Percentiles rank a stretch among this genome's conserved stretches.
phyloP scores from a whole-genome alignment of 371 early-diverging fungal genomes.

The Mortierella sp. region DNA sequence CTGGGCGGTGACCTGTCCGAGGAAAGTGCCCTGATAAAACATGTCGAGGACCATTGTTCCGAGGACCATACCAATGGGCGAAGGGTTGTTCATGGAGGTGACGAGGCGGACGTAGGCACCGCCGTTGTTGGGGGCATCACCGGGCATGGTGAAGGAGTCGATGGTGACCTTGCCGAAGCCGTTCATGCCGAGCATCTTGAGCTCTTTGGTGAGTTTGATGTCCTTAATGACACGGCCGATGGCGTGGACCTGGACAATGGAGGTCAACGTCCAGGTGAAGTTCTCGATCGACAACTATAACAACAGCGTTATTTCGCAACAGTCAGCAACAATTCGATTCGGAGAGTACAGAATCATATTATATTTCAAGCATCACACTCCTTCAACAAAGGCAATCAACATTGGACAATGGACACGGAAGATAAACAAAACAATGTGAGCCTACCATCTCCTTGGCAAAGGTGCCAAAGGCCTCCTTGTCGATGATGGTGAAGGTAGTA shows the following conservation, averaged over 20 bases:
- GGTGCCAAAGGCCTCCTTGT: constrained; percentile 63
- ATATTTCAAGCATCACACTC: not conserved
- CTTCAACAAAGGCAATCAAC: not conserved
- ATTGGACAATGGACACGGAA: not conserved
- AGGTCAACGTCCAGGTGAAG: constrained; percentile 72
- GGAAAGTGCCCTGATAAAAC: constrained; percentile 65
- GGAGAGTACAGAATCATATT: not conserved
- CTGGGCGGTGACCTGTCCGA: constrained; percentile 67
- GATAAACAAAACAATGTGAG: constrained; percentile 8
- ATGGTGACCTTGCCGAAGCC: constrained; percentile 69
- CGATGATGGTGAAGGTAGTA: constrained; percentile 65
- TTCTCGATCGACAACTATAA: constrained; percentile 38
- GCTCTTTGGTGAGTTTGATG: constrained; percentile 62
- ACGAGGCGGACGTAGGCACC: constrained; percentile 70
- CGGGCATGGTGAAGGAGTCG: constrained; percentile 68
- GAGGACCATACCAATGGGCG: constrained; percentile 71
- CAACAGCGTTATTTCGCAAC: not conserved
- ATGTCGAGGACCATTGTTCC: constrained; percentile 70
- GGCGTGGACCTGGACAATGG: constrained; percentile 68
- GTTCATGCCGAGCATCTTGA: constrained; percentile 66
- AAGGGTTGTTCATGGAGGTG: constrained; percentile 69
- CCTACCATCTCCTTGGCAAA: constrained; percentile 68
- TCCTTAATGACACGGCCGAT: constrained; percentile 59
- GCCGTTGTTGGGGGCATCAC: constrained; percentile 65
- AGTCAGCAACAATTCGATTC: constrained; percentile 5